phyloP scores from a whole-genome alignment of 768 basidiomycete species.

The Agrocybe pediades region DNA sequence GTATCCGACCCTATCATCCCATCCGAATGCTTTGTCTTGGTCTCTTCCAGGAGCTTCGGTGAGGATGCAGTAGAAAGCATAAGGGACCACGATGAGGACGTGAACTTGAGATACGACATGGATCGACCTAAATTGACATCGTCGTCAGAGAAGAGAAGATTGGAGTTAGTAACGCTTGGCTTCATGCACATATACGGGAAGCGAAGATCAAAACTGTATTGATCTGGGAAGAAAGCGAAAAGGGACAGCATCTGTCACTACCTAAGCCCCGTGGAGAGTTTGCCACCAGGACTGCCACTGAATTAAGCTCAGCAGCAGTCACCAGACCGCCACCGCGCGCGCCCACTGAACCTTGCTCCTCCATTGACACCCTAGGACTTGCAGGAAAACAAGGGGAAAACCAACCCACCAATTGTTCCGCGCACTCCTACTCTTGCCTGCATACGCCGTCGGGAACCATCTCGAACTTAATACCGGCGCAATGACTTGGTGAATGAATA shows the following conservation, averaged over 20 bases:
- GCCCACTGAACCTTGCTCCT: neutral
- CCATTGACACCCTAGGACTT: neutral
- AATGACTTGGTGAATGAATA: slow-evolving; percentile 54
- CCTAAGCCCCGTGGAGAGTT: neutral
- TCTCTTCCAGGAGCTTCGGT: slow-evolving; percentile 42
- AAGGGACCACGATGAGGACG: slow-evolving; percentile 64
- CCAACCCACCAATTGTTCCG: slow-evolving; percentile 62
- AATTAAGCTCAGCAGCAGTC: neutral
- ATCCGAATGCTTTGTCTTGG: slow-evolving; percentile 76
- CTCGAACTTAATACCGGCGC: slow-evolving; percentile 53
- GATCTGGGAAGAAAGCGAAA: neutral
- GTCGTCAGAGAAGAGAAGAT: neutral
- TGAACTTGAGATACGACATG: slow-evolving; percentile 77
- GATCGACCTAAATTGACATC: slow-evolving; percentile 50
- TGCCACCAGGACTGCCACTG: neutral
- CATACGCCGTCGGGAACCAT: slow-evolving; percentile 53
- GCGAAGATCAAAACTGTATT: neutral
- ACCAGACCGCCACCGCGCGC: neutral
- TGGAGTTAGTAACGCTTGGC: neutral
- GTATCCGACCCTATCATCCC: slow-evolving; percentile 58
- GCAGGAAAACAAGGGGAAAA: slow-evolving; percentile 15
- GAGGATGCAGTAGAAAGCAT: slow-evolving; percentile 55
- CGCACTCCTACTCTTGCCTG: slow-evolving; percentile 42
- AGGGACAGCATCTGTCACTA: neutral
- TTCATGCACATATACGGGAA: neutral